These are phyloP conservation scores for Inga laurina DNA, from an alignment of 306 rosid genomes.

Conservation along the genomic window DNA sequence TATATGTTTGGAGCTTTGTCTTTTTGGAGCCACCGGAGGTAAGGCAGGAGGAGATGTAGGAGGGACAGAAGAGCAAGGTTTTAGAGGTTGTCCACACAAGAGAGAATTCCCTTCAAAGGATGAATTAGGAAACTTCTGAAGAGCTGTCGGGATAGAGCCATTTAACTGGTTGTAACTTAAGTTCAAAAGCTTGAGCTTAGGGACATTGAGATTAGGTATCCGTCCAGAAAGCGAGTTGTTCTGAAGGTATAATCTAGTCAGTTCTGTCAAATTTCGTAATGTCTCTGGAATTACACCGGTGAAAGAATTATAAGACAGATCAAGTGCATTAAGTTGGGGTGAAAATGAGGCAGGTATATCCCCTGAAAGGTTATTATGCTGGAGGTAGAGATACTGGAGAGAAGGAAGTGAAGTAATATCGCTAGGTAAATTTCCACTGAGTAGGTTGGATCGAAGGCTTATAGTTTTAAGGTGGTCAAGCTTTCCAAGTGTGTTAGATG, in stretches of 20 bases:
- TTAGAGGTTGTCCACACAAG: conserved; percentile 80
- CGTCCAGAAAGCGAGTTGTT: conserved; percentile 78
- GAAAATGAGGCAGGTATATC: conserved; percentile 73
- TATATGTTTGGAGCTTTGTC: conserved; percentile 50
- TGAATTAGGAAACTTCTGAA: conserved; percentile 59
- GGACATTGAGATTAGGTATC: conserved; percentile 67
- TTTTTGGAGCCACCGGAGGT: conserved; percentile 41
- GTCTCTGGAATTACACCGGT: conserved; percentile 63
- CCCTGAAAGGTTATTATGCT: conserved; percentile 84
- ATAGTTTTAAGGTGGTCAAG: conserved; percentile 68
- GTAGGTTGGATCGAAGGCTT: conserved; percentile 88
- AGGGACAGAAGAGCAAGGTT: conserved; percentile 51
- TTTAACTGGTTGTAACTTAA: conserved; percentile 82
- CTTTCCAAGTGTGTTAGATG: conserved; percentile 72
- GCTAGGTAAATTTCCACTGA: conserved; percentile 63
- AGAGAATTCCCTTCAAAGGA: conserved; percentile 75
- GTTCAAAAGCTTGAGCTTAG: conserved; percentile 64
- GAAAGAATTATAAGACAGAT: conserved; percentile 83
- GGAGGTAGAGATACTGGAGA: conserved; percentile 73
- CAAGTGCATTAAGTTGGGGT: conserved; percentile 60
- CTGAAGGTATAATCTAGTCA: conserved; percentile 72
- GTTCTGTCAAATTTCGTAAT: conserved; percentile 61
- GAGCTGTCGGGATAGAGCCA: conserved; percentile 77
- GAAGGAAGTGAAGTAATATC: conserved; percentile 84
- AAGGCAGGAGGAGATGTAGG: conserved; percentile 57